Conservation (phyloP, 139 green algal genomes). For the Chlorokybus atmophyticus region DNA sequence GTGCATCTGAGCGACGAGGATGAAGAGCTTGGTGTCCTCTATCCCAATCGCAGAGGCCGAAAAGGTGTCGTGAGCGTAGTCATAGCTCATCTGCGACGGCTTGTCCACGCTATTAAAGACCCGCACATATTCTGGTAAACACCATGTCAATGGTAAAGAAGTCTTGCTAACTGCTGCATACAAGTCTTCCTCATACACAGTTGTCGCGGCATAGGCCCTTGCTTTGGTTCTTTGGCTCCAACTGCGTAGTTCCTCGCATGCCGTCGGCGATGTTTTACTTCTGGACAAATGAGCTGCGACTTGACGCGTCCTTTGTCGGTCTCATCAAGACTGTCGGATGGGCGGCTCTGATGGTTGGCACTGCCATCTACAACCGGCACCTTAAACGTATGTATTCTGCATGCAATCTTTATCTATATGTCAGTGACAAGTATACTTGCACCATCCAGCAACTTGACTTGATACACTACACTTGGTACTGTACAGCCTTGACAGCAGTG, state of each 20-base stretch:
- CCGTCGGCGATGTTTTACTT: conserved; percentile 10
- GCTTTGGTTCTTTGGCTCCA: conserved; percentile 19
- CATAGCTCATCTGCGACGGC: too few species aligned
- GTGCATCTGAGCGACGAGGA: too few species aligned
- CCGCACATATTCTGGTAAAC: too few species aligned
- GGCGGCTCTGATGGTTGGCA: conserved; percentile 16
- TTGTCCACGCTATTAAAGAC: too few species aligned
- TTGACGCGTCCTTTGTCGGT: conserved; percentile 7
- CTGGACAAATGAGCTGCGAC: conserved; percentile 10
- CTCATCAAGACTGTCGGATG: conserved; percentile 4
- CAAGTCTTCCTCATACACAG: background rate
- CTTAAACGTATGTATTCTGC: conserved; percentile 14
- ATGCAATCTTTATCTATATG: too few species aligned
- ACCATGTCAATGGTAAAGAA: too few species aligned
- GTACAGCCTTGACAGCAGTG: background rate
- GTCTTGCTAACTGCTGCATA: too few species aligned
- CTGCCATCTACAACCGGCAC: conserved; percentile 14
- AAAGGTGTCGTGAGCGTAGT: too few species aligned
- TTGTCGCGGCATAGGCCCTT: conserved; percentile 7
- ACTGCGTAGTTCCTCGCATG: conserved; percentile 6
- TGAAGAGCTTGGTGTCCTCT: too few species aligned
- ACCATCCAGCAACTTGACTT: background rate
- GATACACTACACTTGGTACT: background rate
- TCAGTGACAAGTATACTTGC: too few species aligned
- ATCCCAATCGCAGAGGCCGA: too few species aligned